Conservation (phyloP, 179 eudicot species). For the Spergularia azorica region DNA sequence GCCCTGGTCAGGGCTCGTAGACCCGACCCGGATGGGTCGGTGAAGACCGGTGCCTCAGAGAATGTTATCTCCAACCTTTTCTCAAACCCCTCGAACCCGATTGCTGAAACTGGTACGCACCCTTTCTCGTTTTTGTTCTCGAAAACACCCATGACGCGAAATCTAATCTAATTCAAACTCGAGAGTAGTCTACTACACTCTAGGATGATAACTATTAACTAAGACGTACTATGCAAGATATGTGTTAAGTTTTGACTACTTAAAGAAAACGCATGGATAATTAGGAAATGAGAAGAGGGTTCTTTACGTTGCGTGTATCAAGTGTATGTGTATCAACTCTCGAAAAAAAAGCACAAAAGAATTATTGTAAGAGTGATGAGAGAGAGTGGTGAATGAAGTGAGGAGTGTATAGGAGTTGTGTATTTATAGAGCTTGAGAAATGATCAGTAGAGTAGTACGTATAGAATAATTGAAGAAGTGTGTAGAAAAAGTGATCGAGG, state of each 20-base stretch:
- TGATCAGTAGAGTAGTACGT: background rate
- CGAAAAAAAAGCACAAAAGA: too few species aligned
- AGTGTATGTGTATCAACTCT: too few species aligned
- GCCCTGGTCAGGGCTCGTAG: conserved; percentile 28
- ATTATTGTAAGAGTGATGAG: background rate
- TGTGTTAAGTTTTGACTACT: too few species aligned
- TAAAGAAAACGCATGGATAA: too few species aligned
- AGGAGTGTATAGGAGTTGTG: conserved; percentile 12
- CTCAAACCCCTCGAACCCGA: conserved; percentile 44
- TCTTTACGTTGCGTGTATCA: too few species aligned
- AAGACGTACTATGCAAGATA: too few species aligned
- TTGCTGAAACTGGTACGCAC: conserved; percentile 25
- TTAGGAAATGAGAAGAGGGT: too few species aligned
- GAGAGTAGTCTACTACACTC: too few species aligned
- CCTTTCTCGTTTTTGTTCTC: conserved; percentile 16
- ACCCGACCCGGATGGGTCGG: conserved; percentile 25
- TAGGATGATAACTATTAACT: too few species aligned
- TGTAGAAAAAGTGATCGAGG: too few species aligned
- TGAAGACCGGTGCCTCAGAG: conserved; percentile 7
- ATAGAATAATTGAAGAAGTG: background rate
- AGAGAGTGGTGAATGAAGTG: background rate
- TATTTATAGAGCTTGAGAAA: conserved; percentile 9
- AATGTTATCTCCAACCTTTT: conserved; percentile 34
- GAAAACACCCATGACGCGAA: conserved; percentile 9
- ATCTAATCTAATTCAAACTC: background rate